Conservation (phyloP, 192 early-diverging fungal genomes). For the Entophlyctis luteolus region DNA sequence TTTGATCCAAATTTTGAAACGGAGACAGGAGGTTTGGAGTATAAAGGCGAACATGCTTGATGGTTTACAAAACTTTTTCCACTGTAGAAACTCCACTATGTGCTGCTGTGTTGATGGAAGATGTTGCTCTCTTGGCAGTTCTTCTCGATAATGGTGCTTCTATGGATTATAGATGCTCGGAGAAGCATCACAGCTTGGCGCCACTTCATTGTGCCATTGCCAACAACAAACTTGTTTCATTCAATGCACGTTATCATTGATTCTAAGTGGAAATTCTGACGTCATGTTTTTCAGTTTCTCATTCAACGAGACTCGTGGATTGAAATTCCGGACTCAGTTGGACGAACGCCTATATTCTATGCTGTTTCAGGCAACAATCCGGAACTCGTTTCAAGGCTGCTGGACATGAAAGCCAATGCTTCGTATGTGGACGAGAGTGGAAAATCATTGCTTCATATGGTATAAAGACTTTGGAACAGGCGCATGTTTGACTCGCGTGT, state of each 20-base stretch:
- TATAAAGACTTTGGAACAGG: not conserved
- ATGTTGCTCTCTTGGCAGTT: constrained; percentile 34
- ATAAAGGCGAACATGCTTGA: not conserved
- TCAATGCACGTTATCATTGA: constrained; percentile 29
- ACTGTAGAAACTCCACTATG: constrained; percentile 43
- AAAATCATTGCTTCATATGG: constrained; percentile 46
- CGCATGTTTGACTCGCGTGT: not conserved
- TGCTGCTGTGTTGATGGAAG: constrained; percentile 48
- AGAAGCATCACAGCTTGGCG: constrained; percentile 44
- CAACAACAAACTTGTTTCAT: constrained; percentile 42
- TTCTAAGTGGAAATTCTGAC: not conserved
- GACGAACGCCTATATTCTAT: constrained; percentile 47
- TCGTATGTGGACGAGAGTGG: constrained; percentile 47
- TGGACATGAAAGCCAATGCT: constrained; percentile 46
- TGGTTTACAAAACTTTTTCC: constrained; percentile 9
- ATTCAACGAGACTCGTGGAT: constrained; percentile 48
- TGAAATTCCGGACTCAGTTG: constrained; percentile 35
- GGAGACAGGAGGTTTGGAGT: constrained; percentile 38
- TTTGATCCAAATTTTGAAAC: constrained; percentile 51
- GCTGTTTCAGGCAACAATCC: constrained; percentile 35
- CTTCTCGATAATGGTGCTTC: constrained; percentile 49
- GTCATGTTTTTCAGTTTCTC: constrained; percentile 28
- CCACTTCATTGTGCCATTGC: constrained; percentile 48
- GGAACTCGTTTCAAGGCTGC: constrained; percentile 43
- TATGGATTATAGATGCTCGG: constrained; percentile 42